Percentiles rank a stretch among this genome's conserved stretches.
Conservation (phyloP, 2,329 filamentous ascomycete genomes). For the Xylaria sp. region DNA sequence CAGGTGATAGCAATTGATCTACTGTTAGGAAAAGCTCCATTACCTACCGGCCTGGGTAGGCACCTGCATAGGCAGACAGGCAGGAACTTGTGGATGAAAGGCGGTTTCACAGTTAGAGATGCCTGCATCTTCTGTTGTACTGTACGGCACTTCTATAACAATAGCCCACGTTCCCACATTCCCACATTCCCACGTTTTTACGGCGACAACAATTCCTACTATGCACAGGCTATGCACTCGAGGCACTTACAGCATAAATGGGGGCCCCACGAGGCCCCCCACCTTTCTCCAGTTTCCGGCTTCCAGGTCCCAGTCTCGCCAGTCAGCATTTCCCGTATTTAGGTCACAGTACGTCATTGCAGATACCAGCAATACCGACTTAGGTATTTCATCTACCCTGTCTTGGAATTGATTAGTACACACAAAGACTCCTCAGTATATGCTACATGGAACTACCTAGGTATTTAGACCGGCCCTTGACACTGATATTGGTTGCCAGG, state of each 20-base stretch:
- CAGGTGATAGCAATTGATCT: neutral
- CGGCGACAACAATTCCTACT: no score
- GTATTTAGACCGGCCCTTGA: neutral
- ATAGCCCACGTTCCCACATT: neutral
- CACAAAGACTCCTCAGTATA: neutral
- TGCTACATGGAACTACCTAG: neutral
- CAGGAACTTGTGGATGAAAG: neutral
- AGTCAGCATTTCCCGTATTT: conserved; percentile 13
- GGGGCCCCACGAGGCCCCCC: conserved; percentile 2
- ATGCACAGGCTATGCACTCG: no score
- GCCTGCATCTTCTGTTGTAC: neutral
- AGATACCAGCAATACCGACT: neutral
- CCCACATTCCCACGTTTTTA: neutral
- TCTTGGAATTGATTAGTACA: neutral
- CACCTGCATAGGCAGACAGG: neutral
- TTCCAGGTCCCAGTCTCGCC: conserved; percentile 3
- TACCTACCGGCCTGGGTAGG: neutral
- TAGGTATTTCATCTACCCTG: neutral
- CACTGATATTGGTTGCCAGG: neutral
- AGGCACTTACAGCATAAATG: conserved; percentile 3
- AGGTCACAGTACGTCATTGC: conserved; percentile 11
- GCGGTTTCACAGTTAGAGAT: neutral
- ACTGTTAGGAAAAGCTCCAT: neutral
- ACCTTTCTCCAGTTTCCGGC: conserved; percentile 6
- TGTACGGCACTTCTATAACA: neutral